Base-by-base conservation (phyloP, 306 rosid species). In the Quercus suber region DNA sequence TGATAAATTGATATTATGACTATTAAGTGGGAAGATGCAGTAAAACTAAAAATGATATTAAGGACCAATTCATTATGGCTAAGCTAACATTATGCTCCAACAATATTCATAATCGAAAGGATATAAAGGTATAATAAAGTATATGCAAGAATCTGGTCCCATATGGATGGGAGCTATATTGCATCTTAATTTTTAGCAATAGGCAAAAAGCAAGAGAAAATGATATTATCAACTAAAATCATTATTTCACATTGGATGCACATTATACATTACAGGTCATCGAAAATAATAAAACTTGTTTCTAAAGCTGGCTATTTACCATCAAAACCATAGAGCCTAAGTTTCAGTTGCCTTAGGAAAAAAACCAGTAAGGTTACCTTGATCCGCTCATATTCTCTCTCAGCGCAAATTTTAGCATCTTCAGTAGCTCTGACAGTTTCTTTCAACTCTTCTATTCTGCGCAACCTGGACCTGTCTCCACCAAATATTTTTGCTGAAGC, bases 401-500 rank as follows among this genome's bases (percentile, higher is more conserved):
- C 84, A 15, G 98, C 97, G 65, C 87, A 84, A 79, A 59, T 79
- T 83, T 90, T 91, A 55, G 96, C 96, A 72, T 88, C 94, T 83
- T 93, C 98, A 13, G 96, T 85, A 65, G 79, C 88, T 79, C 82
- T 86, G 41, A 84, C 60, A 8, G 97, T 87, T 82, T 96, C 96
- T 80, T 89, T 90, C 81, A 93, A 79, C 84, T 95, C 96, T 77
- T 93, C 94, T 71, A 93, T 84, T 76, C 90, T 96, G 56, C 91
- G 93, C 82, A 85, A 77, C 85, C 97, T 91, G 43, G 97, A 85
- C 73, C 88, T 91, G 84, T 96, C 98, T 23, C 94, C 99, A 6
- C 99, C 99, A 89, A 96, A 96, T 81, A 96, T 86, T 86, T 92
- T 93, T 25, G 93, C 89, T 28, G 99, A 91, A 73, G 98, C 97